Percentiles rank a stretch among this genome's conserved stretches.
Evolutionary conservation across 2,329 filamentous ascomycete genomes (phyloP).

Genomic region (Magnaporthiopsis rhizophila): DNA sequence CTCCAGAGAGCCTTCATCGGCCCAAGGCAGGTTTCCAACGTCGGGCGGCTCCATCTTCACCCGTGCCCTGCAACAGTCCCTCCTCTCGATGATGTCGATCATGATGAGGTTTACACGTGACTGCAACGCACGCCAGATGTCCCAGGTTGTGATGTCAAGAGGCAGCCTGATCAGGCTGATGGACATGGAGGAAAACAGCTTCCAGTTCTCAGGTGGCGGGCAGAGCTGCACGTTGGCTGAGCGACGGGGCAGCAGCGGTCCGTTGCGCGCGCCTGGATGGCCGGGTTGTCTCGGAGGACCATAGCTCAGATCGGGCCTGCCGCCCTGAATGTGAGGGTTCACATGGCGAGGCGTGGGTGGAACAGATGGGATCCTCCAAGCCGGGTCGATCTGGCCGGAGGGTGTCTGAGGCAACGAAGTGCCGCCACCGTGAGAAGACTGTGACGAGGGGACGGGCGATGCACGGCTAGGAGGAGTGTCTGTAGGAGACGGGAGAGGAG

Average conservation of each 20-base stretch:
- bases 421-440: background rate
- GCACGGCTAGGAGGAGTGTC: background rate
- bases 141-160: slow-evolving; percentile 25
- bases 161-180: slow-evolving; percentile 28
- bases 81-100: slow-evolving; percentile 47
- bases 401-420: background rate
- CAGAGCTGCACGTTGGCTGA: background rate
- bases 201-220: slow-evolving; percentile 3
- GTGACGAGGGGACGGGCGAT: background rate
- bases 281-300: background rate
- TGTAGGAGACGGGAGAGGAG: background rate
- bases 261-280: background rate
- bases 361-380: background rate
- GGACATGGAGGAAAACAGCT: slow-evolving; percentile 3
- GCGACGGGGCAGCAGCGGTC: background rate
- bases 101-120: slow-evolving; percentile 14
- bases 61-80: slow-evolving; percentile 27
- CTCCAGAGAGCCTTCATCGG: slow-evolving; percentile 39
- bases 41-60: slow-evolving; percentile 54
- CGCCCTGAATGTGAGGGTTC: background rate
- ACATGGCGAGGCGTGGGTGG: background rate
- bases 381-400: background rate
- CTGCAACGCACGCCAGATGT: slow-evolving; percentile 44
- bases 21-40: background rate
- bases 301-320: background rate